Base-by-base conservation (phyloP, 129 eudicot species). In the Flaveria ramosissima region DNA sequence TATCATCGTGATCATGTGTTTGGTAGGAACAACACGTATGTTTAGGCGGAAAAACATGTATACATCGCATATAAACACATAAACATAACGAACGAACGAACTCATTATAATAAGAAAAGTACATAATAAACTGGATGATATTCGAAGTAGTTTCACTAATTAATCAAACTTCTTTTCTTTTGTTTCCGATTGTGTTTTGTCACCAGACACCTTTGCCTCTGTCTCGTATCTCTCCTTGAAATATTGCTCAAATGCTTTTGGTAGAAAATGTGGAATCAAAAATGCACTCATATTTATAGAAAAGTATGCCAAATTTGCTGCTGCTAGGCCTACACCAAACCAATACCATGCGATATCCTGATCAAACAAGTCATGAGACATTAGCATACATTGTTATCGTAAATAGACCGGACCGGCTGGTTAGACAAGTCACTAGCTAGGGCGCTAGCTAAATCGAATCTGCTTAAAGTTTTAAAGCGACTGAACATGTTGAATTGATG, bases 271-370 rank as follows among this genome's bases (percentile, higher is more conserved):
- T 1, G 98, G 98, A 81, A 93, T 90, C 83, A 93, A 84, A 69
- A 93, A 93, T 17, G 83, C 83, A 52, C 87, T 87, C 14, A 93
- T 71, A 68, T 93, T 93, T 65, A 86, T 77, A 0, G 95, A 81
- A 72, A 93, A 93, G 69, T 93, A 93, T 4, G 71, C 78, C 24
- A 90, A 55, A 73, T 93, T 93, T 3, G 90, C 85, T 19, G 78
- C 79, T 4, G 96, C 86, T 50, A 93, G 48, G 23, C 78, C 70
- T 82, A 88, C 81, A 55, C 98, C 98, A 36, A 93, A 93, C 96
- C 96, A 93, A 82, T 67, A 84, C 98, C 98, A 93, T 4, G 82
- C 84, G 12, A 85, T 51, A 71, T 86, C 96, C 98, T 93, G 77
- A 9, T 41, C 76, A 57, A 21, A 20, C 64, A 57, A 57, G 23